These are phyloP conservation scores for Rhizopus arrhizus DNA, from an alignment of 371 early-diverging fungal genomes.

Conservation along the genomic window DNA sequence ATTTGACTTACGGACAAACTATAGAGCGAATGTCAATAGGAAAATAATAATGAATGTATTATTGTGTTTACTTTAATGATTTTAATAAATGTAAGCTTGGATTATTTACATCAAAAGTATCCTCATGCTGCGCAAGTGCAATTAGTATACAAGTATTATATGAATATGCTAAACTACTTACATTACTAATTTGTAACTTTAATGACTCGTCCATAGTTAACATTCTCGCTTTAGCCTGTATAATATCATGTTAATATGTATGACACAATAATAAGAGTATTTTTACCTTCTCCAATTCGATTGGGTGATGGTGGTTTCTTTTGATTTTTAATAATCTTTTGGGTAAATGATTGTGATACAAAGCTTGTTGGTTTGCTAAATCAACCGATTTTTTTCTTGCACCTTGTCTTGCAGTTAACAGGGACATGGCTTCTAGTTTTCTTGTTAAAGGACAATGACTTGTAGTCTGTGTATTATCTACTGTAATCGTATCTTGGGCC, in stretches of 20 bases:
- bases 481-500: slow-evolving; percentile 7
- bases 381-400: slow-evolving; percentile 31
- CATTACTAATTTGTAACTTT: slow-evolving; percentile 3
- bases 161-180: neutral
- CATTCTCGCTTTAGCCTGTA: slow-evolving; percentile 1
- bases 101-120: neutral
- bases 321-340: neutral
- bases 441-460: slow-evolving; percentile 24
- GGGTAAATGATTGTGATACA: neutral
- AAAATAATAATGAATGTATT: too few species aligned
- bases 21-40: too few species aligned
- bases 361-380: slow-evolving; percentile 24
- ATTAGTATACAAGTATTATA: neutral
- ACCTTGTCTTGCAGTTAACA: slow-evolving; percentile 27
- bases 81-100: neutral
- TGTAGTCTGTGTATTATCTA: slow-evolving; percentile 10
- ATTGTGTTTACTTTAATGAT: neutral
- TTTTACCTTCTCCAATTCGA: neutral
- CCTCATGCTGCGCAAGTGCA: neutral
- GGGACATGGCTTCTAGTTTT: slow-evolving; percentile 24
- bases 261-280: neutral
- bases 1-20: too few species aligned
- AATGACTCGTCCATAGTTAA: slow-evolving; percentile 3
- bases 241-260: neutral
- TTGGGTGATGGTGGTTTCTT: neutral